Evolutionary conservation across 495 filamentous ascomycete genomes (phyloP).

Genomic region (Durotheca rogersii): DNA sequence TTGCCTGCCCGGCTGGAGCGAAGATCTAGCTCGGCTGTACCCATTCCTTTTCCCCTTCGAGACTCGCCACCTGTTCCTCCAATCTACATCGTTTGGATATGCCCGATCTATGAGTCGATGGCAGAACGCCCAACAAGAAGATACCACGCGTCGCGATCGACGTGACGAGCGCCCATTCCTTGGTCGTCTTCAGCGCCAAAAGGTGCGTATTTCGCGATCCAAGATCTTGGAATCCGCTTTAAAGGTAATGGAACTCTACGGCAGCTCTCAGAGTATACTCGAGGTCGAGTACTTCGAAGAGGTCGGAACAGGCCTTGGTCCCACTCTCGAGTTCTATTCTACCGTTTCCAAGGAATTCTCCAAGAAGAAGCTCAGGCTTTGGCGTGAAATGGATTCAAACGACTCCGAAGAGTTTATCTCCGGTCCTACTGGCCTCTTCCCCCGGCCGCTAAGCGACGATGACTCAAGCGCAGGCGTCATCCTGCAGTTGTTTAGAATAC

Average conservation of each 20-base stretch:
- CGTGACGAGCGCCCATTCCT: constrained; percentile 89
- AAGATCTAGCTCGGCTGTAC: constrained; percentile 93
- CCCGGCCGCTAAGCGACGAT: constrained; percentile 82
- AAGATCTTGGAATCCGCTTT: constrained; percentile 94
- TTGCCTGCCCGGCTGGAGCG: constrained; percentile 94
- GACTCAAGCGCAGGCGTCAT: constrained; percentile 82
- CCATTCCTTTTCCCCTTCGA: constrained; percentile 99
- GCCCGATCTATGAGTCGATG: constrained; percentile 95
- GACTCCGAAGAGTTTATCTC: constrained; percentile 81
- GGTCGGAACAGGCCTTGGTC: constrained; percentile 93
- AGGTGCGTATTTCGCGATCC: constrained; percentile 89
- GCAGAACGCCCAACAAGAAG: constrained; percentile 85
- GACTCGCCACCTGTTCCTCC: constrained; percentile 93
- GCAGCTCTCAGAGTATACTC: constrained; percentile 87
- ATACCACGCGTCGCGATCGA: constrained; percentile 76
- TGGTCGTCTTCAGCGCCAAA: constrained; percentile 92
- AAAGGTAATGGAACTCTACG: constrained; percentile 99
- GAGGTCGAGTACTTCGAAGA: constrained; percentile 99
- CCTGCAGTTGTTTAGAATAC: constrained; percentile 83
- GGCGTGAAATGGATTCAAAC: constrained; percentile 86
- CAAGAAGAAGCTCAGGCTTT: constrained; percentile 93
- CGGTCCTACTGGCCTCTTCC: constrained; percentile 83
- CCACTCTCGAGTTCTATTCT: constrained; percentile 97
- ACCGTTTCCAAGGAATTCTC: constrained; percentile 97
- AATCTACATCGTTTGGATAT: constrained; percentile 98